Conservation (phyloP, 2,329 filamentous ascomycete genomes). For the Fusarium udum region DNA sequence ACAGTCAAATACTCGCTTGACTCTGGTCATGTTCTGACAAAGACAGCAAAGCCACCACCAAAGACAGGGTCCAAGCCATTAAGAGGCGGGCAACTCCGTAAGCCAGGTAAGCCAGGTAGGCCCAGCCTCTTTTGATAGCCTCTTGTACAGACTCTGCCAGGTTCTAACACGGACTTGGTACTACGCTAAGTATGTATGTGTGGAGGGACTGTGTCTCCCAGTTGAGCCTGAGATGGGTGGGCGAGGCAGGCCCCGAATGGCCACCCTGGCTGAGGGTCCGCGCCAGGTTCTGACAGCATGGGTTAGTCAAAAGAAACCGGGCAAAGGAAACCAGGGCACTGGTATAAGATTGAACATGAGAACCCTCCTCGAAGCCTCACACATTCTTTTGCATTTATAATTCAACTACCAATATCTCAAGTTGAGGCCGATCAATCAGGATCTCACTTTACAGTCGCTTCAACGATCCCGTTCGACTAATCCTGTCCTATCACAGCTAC, state of each 20-base stretch:
- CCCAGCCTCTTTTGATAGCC: constrained; percentile 16
- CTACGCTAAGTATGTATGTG: constrained; percentile 20
- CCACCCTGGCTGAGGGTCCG: constrained; percentile 33
- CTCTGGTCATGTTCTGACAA: constrained; percentile 17
- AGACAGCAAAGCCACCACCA: constrained; percentile 24
- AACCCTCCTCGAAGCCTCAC: constrained; percentile 17
- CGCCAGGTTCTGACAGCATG: constrained; percentile 34
- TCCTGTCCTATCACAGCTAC: background rate
- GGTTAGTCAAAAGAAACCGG: constrained; percentile 42
- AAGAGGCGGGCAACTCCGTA: constrained; percentile 3
- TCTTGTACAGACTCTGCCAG: background rate
- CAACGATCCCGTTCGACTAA: background rate
- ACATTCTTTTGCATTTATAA: constrained; percentile 10
- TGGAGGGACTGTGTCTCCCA: constrained; percentile 9
- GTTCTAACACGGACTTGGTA: background rate
- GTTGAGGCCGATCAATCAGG: background rate
- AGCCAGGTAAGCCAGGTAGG: background rate
- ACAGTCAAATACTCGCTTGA: background rate
- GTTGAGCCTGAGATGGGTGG: constrained; percentile 34
- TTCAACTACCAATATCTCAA: background rate
- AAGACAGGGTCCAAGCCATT: constrained; percentile 12
- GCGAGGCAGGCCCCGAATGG: constrained; percentile 29
- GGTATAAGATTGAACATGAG: constrained; percentile 40
- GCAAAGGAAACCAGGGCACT: constrained; percentile 38
- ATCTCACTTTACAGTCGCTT: background rate